Base-by-base conservation (phyloP, 2,329 filamentous ascomycete species). In the Arthrobotrys conoides region DNA sequence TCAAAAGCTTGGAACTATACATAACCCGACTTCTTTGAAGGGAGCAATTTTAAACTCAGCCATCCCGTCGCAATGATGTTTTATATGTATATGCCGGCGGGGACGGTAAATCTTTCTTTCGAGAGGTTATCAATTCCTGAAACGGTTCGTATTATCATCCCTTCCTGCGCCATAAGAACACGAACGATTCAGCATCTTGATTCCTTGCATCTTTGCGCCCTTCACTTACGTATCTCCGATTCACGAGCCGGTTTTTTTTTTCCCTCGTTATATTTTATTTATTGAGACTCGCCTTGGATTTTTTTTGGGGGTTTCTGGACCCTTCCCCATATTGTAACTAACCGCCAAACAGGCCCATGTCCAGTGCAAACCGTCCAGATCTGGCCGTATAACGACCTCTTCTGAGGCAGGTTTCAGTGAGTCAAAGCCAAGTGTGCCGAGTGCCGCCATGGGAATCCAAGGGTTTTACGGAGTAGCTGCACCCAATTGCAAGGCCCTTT, bases 371-470 rank as follows among this genome's bases (percentile, higher is more conserved):
- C 51, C 44, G 41, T 61, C 27, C 30, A 71, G 53, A 71, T 51
- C 68, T 30, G 51, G 20, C 27, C 55, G 44, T 46, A 18, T 44
- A 71, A 1, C 63, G 22, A 36, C 36, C 27, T 46, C 57, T 55
- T 57, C 48, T 41, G 65, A 65, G 68, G 57, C 59, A 66, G 41
- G 72, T 66, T 70, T 71, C 66, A 38, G 36, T 76, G 72, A 76
- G 72, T 76, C 72, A 69, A 76, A 65, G 53, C 63, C 70, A 73
- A 73, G 66, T 46, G 66, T 76, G 72, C 72, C 72, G 72, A 76
- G 72, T 76, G 66, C 72, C 72, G 66, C 66, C 20, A 24, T 59
- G 36, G 27, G 27, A 22, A 27, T 41, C 63, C 70, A 61, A 73
- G 70, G 70, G 70, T 73, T 65, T 51, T 27, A n/a, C n/a, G n/a